A percentile compares a stretch with the other conserved stretches of the same genome.
Evolutionary conservation across 177 flowering plant genomes (phyloP).

Genomic region (Telopea speciosissima): DNA sequence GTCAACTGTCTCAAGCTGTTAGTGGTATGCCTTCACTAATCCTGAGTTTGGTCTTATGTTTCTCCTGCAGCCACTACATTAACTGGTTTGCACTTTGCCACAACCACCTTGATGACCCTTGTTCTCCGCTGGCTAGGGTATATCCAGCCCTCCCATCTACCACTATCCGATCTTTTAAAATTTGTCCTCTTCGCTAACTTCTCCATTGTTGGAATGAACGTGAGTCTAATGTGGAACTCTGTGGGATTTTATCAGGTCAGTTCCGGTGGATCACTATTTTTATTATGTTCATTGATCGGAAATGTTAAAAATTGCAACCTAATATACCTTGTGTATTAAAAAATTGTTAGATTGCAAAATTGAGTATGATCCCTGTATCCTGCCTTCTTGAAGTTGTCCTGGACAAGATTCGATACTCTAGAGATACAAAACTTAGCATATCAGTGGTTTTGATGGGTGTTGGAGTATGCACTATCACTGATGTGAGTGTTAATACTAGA

Average conservation of each 20-base stretch:
- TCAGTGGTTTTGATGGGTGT: slow-evolving; percentile 51
- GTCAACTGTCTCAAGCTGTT: background rate
- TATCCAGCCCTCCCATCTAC: slow-evolving; percentile 52
- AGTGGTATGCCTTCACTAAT: background rate
- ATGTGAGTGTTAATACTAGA: slow-evolving; percentile 57
- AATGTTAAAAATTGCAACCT: background rate
- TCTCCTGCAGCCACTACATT: background rate
- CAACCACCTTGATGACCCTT: slow-evolving; percentile 51
- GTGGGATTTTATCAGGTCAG: slow-evolving; percentile 69
- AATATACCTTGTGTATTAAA: background rate
- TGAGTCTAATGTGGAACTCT: slow-evolving; percentile 72
- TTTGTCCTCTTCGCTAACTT: slow-evolving; percentile 60
- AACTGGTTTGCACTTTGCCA: slow-evolving; percentile 11
- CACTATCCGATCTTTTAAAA: slow-evolving; percentile 43
- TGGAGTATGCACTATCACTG: slow-evolving; percentile 67
- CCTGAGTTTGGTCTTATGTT: background rate
- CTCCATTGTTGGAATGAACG: slow-evolving; percentile 68
- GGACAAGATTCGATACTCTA: slow-evolving; percentile 59
- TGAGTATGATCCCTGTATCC: slow-evolving; percentile 71
- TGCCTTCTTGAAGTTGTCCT: slow-evolving; percentile 61
- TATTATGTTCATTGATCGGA: background rate
- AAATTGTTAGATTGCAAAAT: slow-evolving; percentile 52
- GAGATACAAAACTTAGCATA: slow-evolving; percentile 62
- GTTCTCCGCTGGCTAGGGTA: slow-evolving; percentile 51
- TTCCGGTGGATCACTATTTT: background rate